Base-by-base conservation (phyloP, 177 flowering plant species). In the Tripterygium wilfordii region DNA sequence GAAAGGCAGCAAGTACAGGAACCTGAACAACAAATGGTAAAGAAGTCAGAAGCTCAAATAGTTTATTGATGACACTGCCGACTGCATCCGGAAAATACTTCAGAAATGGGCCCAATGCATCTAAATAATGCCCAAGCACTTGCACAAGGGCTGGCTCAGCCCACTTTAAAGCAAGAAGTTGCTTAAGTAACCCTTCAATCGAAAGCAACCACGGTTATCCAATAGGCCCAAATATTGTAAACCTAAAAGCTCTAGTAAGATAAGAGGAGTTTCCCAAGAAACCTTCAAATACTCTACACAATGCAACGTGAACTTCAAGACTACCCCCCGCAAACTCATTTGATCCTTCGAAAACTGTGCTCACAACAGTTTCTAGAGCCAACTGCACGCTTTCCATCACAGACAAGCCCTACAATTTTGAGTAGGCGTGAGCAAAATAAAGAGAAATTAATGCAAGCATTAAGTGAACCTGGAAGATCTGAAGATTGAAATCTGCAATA, bases 121-220 rank as follows among this genome's bases (percentile, higher is more conserved):
- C 83, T 32, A 94, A 60, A 62, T 89, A 87, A 50, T 76, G 88
- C 16, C 77, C 95, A 41, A 83, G 90, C 40, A 78, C 68, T 77
- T 79, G 79, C 45, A 78, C 88, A 45, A 75, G 71, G 6, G 65
- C 55, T 20, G 99, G 97, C 26, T 90, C 95, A 10, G 77, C 74
- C 97, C 97, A 87, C 44, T 90, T 87, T 68, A 90, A 51, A 51
- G 80, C 65, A 61, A 90, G 80, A 65, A 94, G 83, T 41, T 78
- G 81, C 59, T 77, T 88, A 41, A 94, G 92, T 48, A 89, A 63
- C 57, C 88, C 99, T 92, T 53, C 65, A 65, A 43, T 54, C 56
- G 19, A 56, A 25, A 70, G 49, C 3, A 54, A 53, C 41, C 24
- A 54, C 19, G 45, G 10, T 40, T 48, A 50, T 25, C 58, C 44